Conservation (phyloP, 2,329 filamentous ascomycete species). For the Apiospora kogelbergensis region DNA sequence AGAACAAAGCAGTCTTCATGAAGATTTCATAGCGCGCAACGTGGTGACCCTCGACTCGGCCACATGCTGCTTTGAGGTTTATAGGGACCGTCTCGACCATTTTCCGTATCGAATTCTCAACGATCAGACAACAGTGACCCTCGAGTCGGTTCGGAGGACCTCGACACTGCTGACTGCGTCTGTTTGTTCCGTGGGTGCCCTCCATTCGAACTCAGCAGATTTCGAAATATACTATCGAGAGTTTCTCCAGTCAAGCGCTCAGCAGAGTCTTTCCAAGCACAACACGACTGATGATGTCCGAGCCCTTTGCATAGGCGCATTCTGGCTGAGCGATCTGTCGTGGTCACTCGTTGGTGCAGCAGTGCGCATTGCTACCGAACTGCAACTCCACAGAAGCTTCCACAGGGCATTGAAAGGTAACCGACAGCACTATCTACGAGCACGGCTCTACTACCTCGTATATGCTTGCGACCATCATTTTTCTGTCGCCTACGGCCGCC, state of each 20-base stretch:
- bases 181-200: conserved; percentile 56
- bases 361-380: conserved; percentile 57
- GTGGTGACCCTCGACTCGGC: conserved; percentile 46
- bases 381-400: conserved; percentile 55
- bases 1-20: conserved; percentile 6
- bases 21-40: conserved; percentile 39
- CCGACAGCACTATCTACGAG: conserved; percentile 50
- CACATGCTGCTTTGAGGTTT: conserved; percentile 48
- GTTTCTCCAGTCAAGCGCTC: conserved; percentile 8
- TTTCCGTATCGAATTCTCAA: conserved; percentile 45
- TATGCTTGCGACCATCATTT: conserved; percentile 69
- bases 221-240: conserved; percentile 9
- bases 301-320: conserved; percentile 61
- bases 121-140: conserved; percentile 46
- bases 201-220: conserved; percentile 38
- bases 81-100: conserved; percentile 48
- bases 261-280: conserved; percentile 30
- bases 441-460: conserved; percentile 61
- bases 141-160: conserved; percentile 51
- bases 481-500: conserved; percentile 54
- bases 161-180: conserved; percentile 55
- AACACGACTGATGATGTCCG: conserved; percentile 59
- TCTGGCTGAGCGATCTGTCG: conserved; percentile 59
- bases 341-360: conserved; percentile 60
- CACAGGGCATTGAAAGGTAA: conserved; percentile 46